Conservation (phyloP, 371 early-diverging fungal genomes). For the Rhizopus delemar region DNA sequence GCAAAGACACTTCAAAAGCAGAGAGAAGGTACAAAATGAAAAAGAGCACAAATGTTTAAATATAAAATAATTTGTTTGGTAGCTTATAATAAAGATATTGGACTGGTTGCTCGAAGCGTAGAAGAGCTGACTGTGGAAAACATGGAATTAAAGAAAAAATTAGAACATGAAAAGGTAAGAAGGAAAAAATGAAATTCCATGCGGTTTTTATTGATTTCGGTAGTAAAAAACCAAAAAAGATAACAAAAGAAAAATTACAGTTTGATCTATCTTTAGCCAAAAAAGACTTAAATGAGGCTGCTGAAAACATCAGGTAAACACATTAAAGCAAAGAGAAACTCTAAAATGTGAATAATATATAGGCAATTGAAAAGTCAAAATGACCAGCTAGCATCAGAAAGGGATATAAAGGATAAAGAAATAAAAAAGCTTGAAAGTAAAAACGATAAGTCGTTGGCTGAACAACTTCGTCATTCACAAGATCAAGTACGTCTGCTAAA, state of each 20-base stretch:
- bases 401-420: constrained; percentile 20
- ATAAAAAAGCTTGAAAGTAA: constrained; percentile 14
- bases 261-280: constrained; percentile 16
- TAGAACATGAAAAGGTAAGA: constrained; percentile 32
- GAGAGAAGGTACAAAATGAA: constrained; percentile 40
- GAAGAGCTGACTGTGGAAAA: constrained; percentile 33
- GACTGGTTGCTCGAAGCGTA: constrained; percentile 32
- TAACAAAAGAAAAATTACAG: constrained; percentile 19
- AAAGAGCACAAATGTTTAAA: not conserved
- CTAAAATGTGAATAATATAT: not conserved
- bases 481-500: constrained; percentile 45
- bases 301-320: constrained; percentile 21
- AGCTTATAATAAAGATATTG: constrained; percentile 42
- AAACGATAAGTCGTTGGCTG: constrained; percentile 9
- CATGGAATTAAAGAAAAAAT: constrained; percentile 30
- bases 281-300: constrained; percentile 22
- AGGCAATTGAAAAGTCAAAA: constrained; percentile 27
- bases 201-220: not conserved
- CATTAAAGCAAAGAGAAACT: not conserved
- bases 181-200: not conserved
- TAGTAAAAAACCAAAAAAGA: constrained; percentile 8
- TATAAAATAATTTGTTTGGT: not conserved
- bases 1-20: constrained; percentile 44
- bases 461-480: constrained; percentile 38
- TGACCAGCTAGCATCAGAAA: constrained; percentile 8